These are phyloP conservation scores for Umbilicaria muhlenbergii DNA, from an alignment of 495 filamentous ascomycete species.

Conservation along the genomic window DNA sequence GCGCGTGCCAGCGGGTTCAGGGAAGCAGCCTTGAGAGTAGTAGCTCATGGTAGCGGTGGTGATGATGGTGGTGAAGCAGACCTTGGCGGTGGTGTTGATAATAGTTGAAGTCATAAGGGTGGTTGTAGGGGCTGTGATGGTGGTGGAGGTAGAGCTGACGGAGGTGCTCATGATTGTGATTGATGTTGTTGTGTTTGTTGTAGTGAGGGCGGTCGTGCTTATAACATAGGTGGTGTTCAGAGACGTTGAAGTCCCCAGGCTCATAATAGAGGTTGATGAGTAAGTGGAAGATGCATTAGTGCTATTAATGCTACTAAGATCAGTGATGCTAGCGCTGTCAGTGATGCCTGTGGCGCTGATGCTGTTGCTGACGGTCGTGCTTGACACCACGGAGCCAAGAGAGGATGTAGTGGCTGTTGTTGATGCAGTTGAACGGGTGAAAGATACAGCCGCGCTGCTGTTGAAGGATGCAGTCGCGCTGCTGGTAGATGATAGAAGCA, in stretches of 20 bases:
- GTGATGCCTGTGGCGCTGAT: background rate
- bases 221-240: background rate
- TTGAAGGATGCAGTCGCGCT: background rate
- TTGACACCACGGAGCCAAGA: background rate
- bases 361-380: no score
- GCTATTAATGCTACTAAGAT: no score
- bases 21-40: constrained; percentile 30
- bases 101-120: constrained; percentile 4
- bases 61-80: no score
- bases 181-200: background rate
- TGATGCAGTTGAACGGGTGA: no score
- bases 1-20: constrained; percentile 27
- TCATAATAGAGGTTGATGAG: background rate
- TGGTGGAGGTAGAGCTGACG: background rate
- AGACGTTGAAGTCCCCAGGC: background rate
- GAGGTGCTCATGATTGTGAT: background rate
- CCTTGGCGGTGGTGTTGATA: constrained; percentile 1
- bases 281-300: background rate
- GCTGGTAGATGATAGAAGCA: background rate
- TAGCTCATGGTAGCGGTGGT: constrained; percentile 20
- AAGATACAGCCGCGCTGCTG: no score
- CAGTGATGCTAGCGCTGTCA: background rate
- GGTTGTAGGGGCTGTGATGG: background rate
- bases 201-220: background rate
- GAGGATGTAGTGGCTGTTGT: no score